phyloP scores from a whole-genome alignment of 345 rosid species.

The Euphorbia lathyris region DNA sequence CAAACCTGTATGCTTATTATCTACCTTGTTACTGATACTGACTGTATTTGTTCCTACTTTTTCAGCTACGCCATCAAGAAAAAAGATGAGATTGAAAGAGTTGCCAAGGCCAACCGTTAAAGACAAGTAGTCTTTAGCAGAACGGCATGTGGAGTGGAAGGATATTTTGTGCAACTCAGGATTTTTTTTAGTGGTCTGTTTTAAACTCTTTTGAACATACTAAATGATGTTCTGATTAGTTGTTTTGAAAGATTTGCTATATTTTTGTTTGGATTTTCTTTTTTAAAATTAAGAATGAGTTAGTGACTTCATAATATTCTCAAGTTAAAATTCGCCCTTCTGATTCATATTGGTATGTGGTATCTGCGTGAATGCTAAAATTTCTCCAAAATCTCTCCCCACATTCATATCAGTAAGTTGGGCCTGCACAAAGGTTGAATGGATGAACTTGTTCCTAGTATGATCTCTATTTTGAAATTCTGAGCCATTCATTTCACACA shows the following conservation, averaged over 20 bases:
- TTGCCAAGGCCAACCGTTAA: conserved; percentile 98
- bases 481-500: too few species aligned
- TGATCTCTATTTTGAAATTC: too few species aligned
- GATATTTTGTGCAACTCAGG: not conserved
- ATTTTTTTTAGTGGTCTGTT: not conserved
- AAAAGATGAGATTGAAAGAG: conserved; percentile 96
- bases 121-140: conserved; percentile 12
- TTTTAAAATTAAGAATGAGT: not conserved
- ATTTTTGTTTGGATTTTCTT: not conserved
- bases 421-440: too few species aligned
- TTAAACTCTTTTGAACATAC: not conserved
- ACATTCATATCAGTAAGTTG: too few species aligned
- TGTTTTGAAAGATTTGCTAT: conserved; percentile 2
- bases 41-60: not conserved
- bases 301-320: too few species aligned
- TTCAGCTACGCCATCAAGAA: conserved; percentile 91
- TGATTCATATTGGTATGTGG: too few species aligned
- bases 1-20: not conserved
- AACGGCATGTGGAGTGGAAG: not conserved
- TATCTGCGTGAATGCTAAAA: too few species aligned
- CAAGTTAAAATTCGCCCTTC: not conserved
- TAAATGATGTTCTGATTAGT: not conserved
- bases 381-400: too few species aligned
- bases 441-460: too few species aligned
- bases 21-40: not conserved